A percentile compares a stretch with the other conserved stretches of the same genome.
These are phyloP conservation scores for Chloris gayana DNA, from an alignment of 176 grass and related monocot genomes.

Conservation along the genomic window DNA sequence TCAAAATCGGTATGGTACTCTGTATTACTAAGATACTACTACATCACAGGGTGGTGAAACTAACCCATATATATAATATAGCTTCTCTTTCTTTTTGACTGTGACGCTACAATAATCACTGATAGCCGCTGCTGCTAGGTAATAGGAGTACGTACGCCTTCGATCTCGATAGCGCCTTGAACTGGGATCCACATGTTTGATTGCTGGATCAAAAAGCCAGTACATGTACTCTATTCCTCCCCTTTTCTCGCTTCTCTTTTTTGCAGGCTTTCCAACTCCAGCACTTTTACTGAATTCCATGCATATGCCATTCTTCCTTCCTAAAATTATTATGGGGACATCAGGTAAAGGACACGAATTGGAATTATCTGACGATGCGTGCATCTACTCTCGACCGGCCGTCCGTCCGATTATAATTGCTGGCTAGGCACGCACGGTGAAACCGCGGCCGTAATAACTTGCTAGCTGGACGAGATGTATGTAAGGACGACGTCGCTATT, in stretches of 20 bases:
- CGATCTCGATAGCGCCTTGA: slow-evolving; percentile 33
- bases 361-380: neutral
- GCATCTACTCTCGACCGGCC: neutral
- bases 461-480: slow-evolving; percentile 11
- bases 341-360: neutral
- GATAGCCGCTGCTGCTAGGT: neutral
- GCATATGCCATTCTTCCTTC: neutral
- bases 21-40: too few species aligned
- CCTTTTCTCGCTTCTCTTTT: neutral
- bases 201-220: slow-evolving; percentile 37
- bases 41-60: too few species aligned
- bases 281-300: slow-evolving; percentile 30
- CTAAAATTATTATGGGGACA: neutral
- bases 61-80: too few species aligned
- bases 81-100: neutral
- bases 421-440: too few species aligned
- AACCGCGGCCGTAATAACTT: too few species aligned
- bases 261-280: slow-evolving; percentile 17
- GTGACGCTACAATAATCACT: slow-evolving; percentile 9
- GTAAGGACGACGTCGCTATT: slow-evolving; percentile 5
- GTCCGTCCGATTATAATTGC: too few species aligned
- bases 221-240: neutral
- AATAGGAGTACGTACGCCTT: slow-evolving; percentile 21
- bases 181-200: slow-evolving; percentile 52
- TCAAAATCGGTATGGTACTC: too few species aligned